Evolutionary conservation across 2,329 filamentous ascomycete species (phyloP), one percentile per base, ranked within the genome.

Genomic region (Pseudovirgaria hyperparasitica): DNA sequence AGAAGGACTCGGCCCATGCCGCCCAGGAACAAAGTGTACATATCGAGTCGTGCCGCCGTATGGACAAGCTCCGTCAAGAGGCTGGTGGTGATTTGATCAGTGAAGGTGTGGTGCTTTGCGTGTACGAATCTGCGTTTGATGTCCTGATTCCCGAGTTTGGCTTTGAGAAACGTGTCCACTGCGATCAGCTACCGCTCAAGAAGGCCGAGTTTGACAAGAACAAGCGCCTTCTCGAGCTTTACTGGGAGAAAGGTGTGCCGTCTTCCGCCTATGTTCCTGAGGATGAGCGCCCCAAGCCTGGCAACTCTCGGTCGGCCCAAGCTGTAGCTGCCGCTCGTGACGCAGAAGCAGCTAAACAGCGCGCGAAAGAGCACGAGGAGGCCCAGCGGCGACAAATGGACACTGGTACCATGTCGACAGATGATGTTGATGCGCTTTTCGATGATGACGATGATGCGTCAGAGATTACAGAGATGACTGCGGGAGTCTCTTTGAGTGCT

Each of bases 121-220:
- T 98, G 17, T 98, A 98, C 56, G 90, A 98, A 58, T 96, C 90
- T 16, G 90, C 90, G 12, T 98, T 98, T 52, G 90, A 98, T 54
- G 84, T 98, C 22, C 70, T 98, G 37, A 96, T 98, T 52, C 90
- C 90, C 5, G 86, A 98, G 51, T 98, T 85, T 65, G 90, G 90
- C 39, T 96, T 98, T 42, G 90, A 98, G 66, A 98, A 98, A 73
- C 82, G 90, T 38, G 90, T 98, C 27, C 90, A 98, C 60, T 98
- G 90, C 52, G 90, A 98, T 50, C 90, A 98, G 63, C 67, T 98
- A 50, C 90, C 90, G 16, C 64, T 98, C 41, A 87, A 96, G 71
- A 98, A 98, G 67, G 90, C 90, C n/a, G 90, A 98, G 52, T 98
- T 90, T 60, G 76, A 92, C 57, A 96, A 96, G 67, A 85, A 92